These are phyloP conservation scores for Bruguiera sexangula DNA, from an alignment of 345 rosid species.

Conservation along the genomic window DNA sequence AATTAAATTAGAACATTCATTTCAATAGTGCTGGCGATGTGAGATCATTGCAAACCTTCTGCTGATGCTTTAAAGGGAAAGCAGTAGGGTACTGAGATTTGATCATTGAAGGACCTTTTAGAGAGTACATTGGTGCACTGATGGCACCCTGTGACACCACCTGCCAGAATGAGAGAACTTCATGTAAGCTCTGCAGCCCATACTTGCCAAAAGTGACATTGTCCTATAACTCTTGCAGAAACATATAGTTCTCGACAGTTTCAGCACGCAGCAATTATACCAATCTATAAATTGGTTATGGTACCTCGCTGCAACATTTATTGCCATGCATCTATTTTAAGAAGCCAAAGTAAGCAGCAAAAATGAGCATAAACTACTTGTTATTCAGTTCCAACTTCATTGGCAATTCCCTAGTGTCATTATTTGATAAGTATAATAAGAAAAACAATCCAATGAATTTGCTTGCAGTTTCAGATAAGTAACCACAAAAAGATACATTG, in stretches of 20 bases:
- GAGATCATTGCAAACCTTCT: constrained; percentile 58
- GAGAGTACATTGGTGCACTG: constrained; percentile 82
- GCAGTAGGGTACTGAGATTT: constrained; percentile 77
- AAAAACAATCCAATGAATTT: neutral
- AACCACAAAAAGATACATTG: neutral
- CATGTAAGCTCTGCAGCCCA: no score
- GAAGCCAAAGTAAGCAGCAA: no score
- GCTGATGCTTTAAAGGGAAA: constrained; percentile 91
- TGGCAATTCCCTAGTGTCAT: neutral
- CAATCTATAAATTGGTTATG: no score
- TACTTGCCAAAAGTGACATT: no score
- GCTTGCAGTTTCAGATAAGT: neutral
- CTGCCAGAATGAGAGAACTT: constrained; percentile 30
- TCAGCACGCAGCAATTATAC: no score
- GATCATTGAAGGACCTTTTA: constrained; percentile 87
- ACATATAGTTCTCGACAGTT: no score
- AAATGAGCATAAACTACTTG: no score
- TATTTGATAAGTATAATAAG: neutral
- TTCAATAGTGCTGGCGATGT: neutral
- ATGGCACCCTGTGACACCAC: constrained; percentile 87
- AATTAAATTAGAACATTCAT: neutral
- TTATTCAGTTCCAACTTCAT: neutral
- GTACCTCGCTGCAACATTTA: no score
- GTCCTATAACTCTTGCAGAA: no score
- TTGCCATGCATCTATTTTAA: no score